Conservation (phyloP, 176 grass and related monocot genomes). For the Cenchrus purpureus region DNA sequence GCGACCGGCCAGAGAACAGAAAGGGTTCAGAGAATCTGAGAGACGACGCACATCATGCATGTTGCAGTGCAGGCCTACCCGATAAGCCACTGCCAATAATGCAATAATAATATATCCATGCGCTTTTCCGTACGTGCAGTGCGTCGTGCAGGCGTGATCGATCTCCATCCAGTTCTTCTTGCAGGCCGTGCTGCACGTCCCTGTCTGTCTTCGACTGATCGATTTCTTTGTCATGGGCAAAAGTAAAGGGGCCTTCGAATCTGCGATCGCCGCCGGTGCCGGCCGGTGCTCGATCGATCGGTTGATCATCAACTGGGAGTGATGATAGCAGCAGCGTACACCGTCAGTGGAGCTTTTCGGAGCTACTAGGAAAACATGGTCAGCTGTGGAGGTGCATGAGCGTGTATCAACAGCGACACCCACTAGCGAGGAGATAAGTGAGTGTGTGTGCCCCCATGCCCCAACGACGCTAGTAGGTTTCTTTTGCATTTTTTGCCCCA, state of each 20-base stretch:
- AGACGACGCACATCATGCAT: neutral
- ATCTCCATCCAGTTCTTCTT: too few relatives aligned
- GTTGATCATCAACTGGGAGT: too few relatives aligned
- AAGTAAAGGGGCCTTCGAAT: too few relatives aligned
- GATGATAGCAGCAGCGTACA: neutral
- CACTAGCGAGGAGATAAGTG: neutral
- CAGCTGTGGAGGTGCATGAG: neutral
- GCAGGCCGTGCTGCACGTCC: too few relatives aligned
- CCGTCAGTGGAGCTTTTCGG: neutral
- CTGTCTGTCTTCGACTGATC: too few relatives aligned
- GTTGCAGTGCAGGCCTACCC: conserved; percentile 36
- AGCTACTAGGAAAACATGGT: neutral
- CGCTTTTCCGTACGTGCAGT: conserved; percentile 29
- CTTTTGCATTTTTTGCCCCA: too few relatives aligned
- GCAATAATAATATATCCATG: neutral
- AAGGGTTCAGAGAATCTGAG: conserved; percentile 53
- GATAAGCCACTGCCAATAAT: neutral
- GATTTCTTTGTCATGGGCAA: too few relatives aligned
- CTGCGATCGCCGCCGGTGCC: too few relatives aligned
- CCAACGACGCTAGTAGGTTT: too few relatives aligned
- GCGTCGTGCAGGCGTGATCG: neutral
- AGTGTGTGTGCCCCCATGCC: too few relatives aligned
- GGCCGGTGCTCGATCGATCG: too few relatives aligned
- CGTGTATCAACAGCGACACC: neutral
- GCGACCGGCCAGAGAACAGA: neutral